phyloP scores from a whole-genome alignment of 2,329 filamentous ascomycete genomes.

The Cytospora paraplurivora region DNA sequence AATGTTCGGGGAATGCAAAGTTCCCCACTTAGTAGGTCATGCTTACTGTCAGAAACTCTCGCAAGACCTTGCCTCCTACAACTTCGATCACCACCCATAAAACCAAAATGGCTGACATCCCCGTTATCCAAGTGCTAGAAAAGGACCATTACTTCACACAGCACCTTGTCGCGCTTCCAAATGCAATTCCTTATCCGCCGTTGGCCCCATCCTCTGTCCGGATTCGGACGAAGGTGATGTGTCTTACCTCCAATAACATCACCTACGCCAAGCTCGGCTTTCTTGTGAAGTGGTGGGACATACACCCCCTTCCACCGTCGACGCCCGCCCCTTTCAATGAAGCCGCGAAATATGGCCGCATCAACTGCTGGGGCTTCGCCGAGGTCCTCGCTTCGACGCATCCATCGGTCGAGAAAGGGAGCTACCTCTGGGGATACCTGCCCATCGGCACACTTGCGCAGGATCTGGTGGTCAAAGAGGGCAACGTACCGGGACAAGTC shows the following conservation, averaged over 20 bases:
- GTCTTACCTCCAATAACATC: conserved; percentile 12
- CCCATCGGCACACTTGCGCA: conserved; percentile 20
- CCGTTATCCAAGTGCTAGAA: conserved; percentile 18
- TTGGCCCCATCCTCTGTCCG: conserved; percentile 10
- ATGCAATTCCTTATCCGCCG: conserved; percentile 6
- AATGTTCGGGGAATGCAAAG: no score
- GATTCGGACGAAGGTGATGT: conserved; percentile 17
- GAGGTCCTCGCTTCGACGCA: conserved; percentile 18
- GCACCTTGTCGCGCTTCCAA: conserved; percentile 8
- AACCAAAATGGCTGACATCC: conserved; percentile 5
- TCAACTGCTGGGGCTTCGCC: conserved; percentile 17
- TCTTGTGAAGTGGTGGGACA: conserved; percentile 10
- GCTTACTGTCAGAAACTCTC: background rate
- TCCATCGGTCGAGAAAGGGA: conserved; percentile 8
- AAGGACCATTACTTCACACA: conserved; percentile 18
- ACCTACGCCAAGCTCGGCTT: conserved; percentile 13
- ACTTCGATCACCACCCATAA: background rate
- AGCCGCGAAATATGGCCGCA: conserved; percentile 14
- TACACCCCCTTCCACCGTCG: conserved; percentile 12
- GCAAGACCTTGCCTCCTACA: no score
- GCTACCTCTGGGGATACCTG: conserved; percentile 14
- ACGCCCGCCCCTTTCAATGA: conserved; percentile 14
- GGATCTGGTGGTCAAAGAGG: conserved; percentile 5
- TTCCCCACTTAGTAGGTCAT: no score
- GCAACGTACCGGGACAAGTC: conserved; percentile 1